Base-by-base conservation (phyloP, 2,329 filamentous ascomycete species). In the Periconia sp. region DNA sequence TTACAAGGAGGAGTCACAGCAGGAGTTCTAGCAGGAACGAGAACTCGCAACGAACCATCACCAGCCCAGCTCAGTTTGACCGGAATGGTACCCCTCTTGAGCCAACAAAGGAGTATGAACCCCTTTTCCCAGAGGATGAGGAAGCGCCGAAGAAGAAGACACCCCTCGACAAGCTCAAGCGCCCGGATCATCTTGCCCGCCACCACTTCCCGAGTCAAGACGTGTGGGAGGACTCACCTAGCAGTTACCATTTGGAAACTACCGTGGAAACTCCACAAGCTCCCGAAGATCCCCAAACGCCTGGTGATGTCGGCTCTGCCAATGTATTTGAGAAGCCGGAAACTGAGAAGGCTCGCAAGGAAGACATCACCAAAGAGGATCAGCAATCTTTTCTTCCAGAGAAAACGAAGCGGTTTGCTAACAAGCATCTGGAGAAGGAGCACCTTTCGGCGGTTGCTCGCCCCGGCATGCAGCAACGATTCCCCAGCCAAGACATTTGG, bases 201-300 rank as follows among this genome's bases (percentile, higher is more conserved):
- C 75, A 78, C 51, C 86, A 87, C 49, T 99, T 99, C 71, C 94
- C 94, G 1, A 96, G 92, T 69, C 88, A 92, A 67, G 94, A 99
- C 66, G 83, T 97, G 28, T 99, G 94, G 94, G 94, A 99, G 73
- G 95, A 99, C 68, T 87, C 90, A 0, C 94, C 95, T 4, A 87
- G 85, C 63, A 96, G 91, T 70, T 78, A 89, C 38, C 85, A 94
- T 61, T 84, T 83, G 35, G 75, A 80, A 23, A 85, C 92, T 3
- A 91, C 89, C 46, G 92, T 97, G 6, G 89, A 87, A 3, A 94
- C 89, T 0, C 91, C 91, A 1, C 88, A 91, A 59, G 63, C 80
- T 22, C 74, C 78, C 0, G 78, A 77, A 46, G 77, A 80, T 46
- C 61, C 73, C 16, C 47, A 56, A 32, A 57, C 58, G 12, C 49